Evolutionary conservation across 2,329 filamentous ascomycete species (phyloP).

Genomic region (Calonectria montana): DNA sequence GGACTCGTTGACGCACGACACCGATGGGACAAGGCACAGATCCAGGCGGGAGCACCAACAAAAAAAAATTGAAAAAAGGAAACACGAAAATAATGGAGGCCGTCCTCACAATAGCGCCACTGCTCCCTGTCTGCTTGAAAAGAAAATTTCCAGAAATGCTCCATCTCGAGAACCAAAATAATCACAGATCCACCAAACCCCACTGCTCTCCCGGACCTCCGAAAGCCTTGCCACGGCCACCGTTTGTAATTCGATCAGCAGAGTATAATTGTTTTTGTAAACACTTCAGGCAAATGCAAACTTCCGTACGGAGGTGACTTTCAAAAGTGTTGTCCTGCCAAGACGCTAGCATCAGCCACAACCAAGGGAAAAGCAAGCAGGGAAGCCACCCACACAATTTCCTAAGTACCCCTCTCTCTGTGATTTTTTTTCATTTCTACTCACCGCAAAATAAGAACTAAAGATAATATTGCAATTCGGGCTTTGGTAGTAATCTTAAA

Average conservation of each 20-base stretch:
- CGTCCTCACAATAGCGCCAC: background rate
- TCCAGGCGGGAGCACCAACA: background rate
- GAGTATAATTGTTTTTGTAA: background rate
- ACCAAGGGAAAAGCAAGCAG: too few species aligned
- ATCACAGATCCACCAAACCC: conserved; percentile 4
- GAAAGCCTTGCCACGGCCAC: background rate
- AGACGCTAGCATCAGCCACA: too few species aligned
- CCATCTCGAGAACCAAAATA: background rate
- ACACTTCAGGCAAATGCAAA: background rate
- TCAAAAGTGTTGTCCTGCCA: too few species aligned
- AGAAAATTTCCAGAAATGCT: conserved; percentile 16
- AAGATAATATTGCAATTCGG: too few species aligned
- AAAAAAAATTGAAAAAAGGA: background rate
- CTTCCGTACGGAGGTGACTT: too few species aligned
- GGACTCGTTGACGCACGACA: background rate
- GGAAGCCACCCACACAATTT: too few species aligned
- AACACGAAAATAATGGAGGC: conserved; percentile 1
- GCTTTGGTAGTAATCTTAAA: background rate
- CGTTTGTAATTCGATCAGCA: background rate
- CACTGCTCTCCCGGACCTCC: conserved; percentile 12
- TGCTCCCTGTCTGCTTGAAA: background rate
- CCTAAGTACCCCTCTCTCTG: too few species aligned
- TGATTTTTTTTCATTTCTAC: background rate
- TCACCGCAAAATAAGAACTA: too few species aligned
- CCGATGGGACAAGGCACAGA: conserved; percentile 9